Evolutionary conservation across 1,139 yeast genomes (phyloP).

Genomic region (Kluyveromyces marxianus): DNA sequence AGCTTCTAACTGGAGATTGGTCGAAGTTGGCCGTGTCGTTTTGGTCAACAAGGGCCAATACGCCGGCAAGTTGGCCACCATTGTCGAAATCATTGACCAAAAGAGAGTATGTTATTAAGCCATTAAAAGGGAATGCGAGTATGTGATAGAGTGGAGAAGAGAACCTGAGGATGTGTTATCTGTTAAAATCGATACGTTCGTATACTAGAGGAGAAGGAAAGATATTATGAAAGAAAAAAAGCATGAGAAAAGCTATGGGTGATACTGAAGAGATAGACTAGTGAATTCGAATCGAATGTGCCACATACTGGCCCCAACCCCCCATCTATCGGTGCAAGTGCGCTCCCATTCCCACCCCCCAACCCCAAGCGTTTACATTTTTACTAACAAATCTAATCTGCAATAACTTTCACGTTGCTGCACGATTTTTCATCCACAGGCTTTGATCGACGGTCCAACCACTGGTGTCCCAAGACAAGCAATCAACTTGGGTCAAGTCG

Average conservation of each 20-base stretch:
- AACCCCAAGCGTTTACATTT: background rate
- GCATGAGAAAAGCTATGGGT: no score
- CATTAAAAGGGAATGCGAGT: background rate
- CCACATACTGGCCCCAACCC: no score
- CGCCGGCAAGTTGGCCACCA: conserved; percentile 81
- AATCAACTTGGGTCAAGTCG: conserved; percentile 75
- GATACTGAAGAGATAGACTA: no score
- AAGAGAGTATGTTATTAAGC: conserved; percentile 73
- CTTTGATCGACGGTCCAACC: conserved; percentile 93
- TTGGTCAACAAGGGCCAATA: conserved; percentile 66
- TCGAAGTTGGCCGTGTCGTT: conserved; percentile 99
- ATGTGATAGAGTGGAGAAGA: background rate
- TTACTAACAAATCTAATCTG: conserved; percentile 1
- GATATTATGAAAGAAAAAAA: no score
- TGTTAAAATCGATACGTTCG: no score
- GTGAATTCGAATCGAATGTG: no score
- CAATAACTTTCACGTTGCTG: background rate
- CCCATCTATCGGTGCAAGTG: no score
- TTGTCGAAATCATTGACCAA: conserved; percentile 98
- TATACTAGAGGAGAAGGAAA: no score
- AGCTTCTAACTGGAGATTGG: conserved; percentile 98
- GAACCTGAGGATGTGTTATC: no score
- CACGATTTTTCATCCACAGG: conserved; percentile 35
- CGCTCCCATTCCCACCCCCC: no score
- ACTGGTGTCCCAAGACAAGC: conserved; percentile 87